Evolutionary conservation across 1,284 basidiomycete species (phyloP), one percentile per base, ranked within the genome.

Genomic region (Pseudozyma tsukubaensis): DNA sequence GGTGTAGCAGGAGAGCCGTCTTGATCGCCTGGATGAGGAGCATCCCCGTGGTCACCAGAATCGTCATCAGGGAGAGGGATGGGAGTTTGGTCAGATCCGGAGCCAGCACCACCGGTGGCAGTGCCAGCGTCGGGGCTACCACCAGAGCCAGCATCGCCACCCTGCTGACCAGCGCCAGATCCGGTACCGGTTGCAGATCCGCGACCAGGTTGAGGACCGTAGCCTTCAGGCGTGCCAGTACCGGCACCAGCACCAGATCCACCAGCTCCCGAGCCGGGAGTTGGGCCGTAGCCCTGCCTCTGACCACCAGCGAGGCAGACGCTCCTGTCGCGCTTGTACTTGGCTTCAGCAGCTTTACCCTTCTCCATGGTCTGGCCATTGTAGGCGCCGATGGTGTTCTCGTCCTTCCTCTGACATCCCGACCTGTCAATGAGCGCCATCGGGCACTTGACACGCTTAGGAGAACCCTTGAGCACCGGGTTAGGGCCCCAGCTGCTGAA

Each of bases 321-420:
- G 34, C 71, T 68, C 21, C 71, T 52, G 24, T 73, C 50, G 16
- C 71, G 60, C 61, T 73, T 68, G 54, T 73, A 65, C 43, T 54
- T 19, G 21, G 36, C 50, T 19, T 43, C 29, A 21, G 71, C 65
- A 12, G 71, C 37, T 12, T n/a, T n/a, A 24, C 52, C 49, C 0
- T 14, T 18, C 18, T 6, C 32, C 18, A 52, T 58, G 10, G 59
- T 57, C 59, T 66, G 42, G 35, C 66, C 66, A 16, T 53, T 40
- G 44, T 62, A 69, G 10, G 62, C 19, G 18, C 45, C 37, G 35
- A 56, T 24, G 10, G 58, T 55, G 42, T 47, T 56, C 19, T 74
- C 72, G 42, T 74, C 72, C 62, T 69, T 66, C 29, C 72, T 57
- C 62, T 69, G 72, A n/a, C 72, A 69, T 9, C 72, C 72, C 13